Evolutionary conservation across 1,139 yeast species (phyloP), one percentile per base, ranked within the genome.

Genomic region (Lodderomyces metapsilosis): DNA sequence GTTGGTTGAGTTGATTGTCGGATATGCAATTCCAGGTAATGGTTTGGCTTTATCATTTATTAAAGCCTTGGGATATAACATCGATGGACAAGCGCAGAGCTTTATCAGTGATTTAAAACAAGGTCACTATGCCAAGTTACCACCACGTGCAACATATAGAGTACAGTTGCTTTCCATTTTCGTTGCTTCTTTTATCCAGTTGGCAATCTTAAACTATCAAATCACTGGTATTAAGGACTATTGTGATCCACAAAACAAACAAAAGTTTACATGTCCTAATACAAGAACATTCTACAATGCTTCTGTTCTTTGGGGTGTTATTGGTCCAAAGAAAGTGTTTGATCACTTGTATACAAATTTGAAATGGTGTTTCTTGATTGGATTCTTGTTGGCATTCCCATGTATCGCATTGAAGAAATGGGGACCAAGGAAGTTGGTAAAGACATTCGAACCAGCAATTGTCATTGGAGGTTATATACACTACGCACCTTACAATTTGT

Each of bases 1-100:
- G 4, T 58, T 81, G 44, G 80, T 78, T 36, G 84, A 81, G 56
- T 63, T 82, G 50, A 71, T 81, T 45, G 66, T 77, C 37, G 87
- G 87, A 17, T 79, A 80, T 51, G 80, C 82, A 2, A 50, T 80
- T 21, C 86, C 84, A 13, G 84, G 84, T 38, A 78, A 80, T 43
- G 82, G 81, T 34, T 59, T 68, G 37, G 85, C 85, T 1, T 59
- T 79, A 44, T 78, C 75, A 71, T 69, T 76, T 17, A 62, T 80
- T 48, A 80, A 80, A 55, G 79, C 82, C 1, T 70, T 71, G 44
- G 86, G 85, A 18, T 70, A 71, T 48, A 78, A 78, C 53, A 76
- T 78, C 49, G 78, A 74, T 57, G 76, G 74, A 2, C 85, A 80
- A 58, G 82, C 84, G 10, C 76, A 77, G 37, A 68, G 64, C 52